phyloP scores from a whole-genome alignment of 1,139 yeast genomes.

The Lodderomyces jiufengensis region DNA sequence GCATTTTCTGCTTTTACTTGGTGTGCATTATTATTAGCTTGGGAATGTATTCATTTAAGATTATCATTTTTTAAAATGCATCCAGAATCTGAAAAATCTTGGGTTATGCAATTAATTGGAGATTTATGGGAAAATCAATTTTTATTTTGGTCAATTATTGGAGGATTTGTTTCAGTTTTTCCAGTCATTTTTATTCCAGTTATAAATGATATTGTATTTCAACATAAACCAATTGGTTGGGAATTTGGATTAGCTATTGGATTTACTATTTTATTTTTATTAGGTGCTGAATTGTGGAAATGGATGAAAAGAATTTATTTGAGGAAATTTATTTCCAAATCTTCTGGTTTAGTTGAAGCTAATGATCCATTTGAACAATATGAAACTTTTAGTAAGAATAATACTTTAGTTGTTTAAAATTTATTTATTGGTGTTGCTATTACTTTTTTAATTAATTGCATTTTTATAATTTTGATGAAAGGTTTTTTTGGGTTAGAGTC shows the following conservation, averaged over 20 bases:
- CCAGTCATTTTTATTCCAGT: slow-evolving; percentile 89
- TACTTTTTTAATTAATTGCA: no score
- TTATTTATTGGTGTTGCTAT: no score
- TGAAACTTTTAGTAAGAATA: slow-evolving; percentile 53
- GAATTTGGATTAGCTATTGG: slow-evolving; percentile 85
- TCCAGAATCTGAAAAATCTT: slow-evolving; percentile 54
- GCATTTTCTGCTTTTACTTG: slow-evolving; percentile 87
- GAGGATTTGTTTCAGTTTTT: slow-evolving; percentile 70
- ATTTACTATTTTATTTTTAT: slow-evolving; percentile 55
- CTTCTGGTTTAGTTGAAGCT: slow-evolving; percentile 64
- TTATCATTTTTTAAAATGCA: slow-evolving; percentile 74
- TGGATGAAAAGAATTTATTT: slow-evolving; percentile 58
- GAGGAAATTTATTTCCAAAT: slow-evolving; percentile 43
- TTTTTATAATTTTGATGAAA: no score
- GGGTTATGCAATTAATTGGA: slow-evolving; percentile 51
- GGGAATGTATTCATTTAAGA: slow-evolving; percentile 83
- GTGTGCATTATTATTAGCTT: slow-evolving; percentile 81
- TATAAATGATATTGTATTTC: slow-evolving; percentile 71
- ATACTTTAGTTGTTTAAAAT: slow-evolving; percentile 25
- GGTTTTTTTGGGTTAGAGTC: slow-evolving; percentile 8
- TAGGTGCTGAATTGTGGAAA: slow-evolving; percentile 66
- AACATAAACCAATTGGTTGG: slow-evolving; percentile 70
- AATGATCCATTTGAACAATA: slow-evolving; percentile 46
- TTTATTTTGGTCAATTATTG: slow-evolving; percentile 77
- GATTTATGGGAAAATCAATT: slow-evolving; percentile 78